phyloP scores from a whole-genome alignment of 345 rosid species.

The Anacardium occidentale region DNA sequence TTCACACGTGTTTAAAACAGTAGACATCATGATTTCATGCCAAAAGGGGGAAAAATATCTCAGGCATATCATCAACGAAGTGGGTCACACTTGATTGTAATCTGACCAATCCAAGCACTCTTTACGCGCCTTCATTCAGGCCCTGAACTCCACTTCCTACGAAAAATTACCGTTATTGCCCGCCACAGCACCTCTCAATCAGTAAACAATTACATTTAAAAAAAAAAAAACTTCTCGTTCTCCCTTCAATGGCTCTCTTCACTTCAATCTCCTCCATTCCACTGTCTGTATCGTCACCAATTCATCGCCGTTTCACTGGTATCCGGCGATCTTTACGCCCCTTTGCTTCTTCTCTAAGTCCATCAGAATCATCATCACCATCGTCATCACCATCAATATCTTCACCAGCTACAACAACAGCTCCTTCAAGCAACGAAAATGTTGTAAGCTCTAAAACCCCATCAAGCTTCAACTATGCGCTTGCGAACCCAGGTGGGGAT shows the following conservation, averaged over 20 bases:
- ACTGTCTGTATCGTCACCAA: conserved; percentile 34
- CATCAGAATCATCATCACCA: conserved; percentile 38
- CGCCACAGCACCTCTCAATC: neutral
- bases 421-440: conserved; percentile 13
- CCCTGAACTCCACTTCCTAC: neutral
- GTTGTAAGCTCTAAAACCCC: conserved; percentile 27
- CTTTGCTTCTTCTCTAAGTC: conserved; percentile 46
- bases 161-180: conserved; percentile 14
- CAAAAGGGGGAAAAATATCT: no score
- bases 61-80: neutral
- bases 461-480: conserved; percentile 38
- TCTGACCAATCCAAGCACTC: neutral
- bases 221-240: neutral
- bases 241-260: conserved; percentile 47
- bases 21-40: no score
- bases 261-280: conserved; percentile 42
- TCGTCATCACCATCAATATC: conserved; percentile 12
- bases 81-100: neutral
- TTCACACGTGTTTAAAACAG: no score
- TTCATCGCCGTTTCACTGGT: conserved; percentile 14
- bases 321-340: conserved; percentile 29
- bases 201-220: neutral
- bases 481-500: conserved; percentile 29
- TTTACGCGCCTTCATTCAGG: neutral
- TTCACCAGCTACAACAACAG: conserved; percentile 1